These are phyloP conservation scores for Thelonectria blattea DNA, from an alignment of 2,329 filamentous ascomycete genomes.

Conservation along the genomic window DNA sequence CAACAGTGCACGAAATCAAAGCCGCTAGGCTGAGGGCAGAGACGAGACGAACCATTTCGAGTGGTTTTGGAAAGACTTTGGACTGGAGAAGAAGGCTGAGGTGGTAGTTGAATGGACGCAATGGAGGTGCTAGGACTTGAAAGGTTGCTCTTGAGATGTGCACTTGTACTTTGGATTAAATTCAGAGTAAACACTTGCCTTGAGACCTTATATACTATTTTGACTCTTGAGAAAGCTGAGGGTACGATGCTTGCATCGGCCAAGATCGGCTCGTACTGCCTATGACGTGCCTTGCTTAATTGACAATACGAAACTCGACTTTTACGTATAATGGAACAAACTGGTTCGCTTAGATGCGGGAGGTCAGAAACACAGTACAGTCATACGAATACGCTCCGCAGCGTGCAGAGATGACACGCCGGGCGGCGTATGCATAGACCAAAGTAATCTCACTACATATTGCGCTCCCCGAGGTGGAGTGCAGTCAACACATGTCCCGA, in stretches of 20 bases:
- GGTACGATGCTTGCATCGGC: neutral
- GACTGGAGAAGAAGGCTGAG: neutral
- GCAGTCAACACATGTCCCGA: no score
- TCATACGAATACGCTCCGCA: neutral
- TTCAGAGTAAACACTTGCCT: neutral
- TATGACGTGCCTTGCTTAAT: neutral
- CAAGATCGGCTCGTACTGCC: neutral
- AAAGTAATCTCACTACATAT: no score
- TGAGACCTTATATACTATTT: neutral
- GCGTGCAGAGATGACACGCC: no score
- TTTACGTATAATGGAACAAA: neutral
- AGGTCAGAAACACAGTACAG: neutral
- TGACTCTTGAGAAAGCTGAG: neutral
- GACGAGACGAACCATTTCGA: neutral
- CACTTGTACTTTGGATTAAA: neutral
- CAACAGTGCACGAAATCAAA: neutral
- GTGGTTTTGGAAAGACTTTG: neutral
- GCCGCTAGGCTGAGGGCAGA: neutral
- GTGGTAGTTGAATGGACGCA: neutral
- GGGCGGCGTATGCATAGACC: no score
- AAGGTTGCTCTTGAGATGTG: neutral
- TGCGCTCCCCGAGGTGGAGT: no score
- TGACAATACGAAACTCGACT: neutral
- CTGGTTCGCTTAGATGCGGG: neutral
- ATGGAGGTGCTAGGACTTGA: neutral